These are phyloP conservation scores for Zygotorulaspora mrakii DNA, from an alignment of 1,139 yeast species.

Conservation along the genomic window DNA sequence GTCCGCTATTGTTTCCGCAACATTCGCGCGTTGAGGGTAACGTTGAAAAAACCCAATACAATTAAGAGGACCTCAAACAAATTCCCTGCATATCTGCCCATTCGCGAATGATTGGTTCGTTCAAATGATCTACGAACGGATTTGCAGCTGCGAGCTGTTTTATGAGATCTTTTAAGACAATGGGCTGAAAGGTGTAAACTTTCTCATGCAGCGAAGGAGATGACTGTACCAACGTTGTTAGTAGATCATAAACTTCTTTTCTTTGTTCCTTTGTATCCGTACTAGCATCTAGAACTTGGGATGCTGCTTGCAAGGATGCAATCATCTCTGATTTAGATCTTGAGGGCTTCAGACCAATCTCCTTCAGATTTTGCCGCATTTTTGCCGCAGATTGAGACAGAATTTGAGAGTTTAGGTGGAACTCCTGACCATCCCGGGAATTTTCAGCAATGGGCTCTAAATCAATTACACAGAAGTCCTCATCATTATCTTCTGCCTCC, in stretches of 20 bases:
- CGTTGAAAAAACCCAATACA: slow-evolving; percentile 1
- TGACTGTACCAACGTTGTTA: slow-evolving; percentile 24
- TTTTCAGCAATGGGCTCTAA: slow-evolving; percentile 7
- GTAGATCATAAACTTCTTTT: slow-evolving; percentile 21
- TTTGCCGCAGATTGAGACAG: slow-evolving; percentile 26
- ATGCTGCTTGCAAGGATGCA: slow-evolving; percentile 29
- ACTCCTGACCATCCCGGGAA: slow-evolving; percentile 6
- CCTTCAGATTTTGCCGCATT: slow-evolving; percentile 24
- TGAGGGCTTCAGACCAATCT: slow-evolving; percentile 32
- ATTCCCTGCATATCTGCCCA: slow-evolving; percentile 36
- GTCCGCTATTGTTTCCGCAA: not conserved
- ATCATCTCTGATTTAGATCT: slow-evolving; percentile 30
- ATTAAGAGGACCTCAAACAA: slow-evolving; percentile 22
- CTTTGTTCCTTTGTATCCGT: slow-evolving; percentile 16
- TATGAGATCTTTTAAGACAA: slow-evolving; percentile 24
- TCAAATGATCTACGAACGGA: slow-evolving; percentile 31
- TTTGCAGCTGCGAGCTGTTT: slow-evolving; percentile 21
- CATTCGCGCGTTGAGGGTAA: slow-evolving; percentile 2
- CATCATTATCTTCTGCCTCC: slow-evolving; percentile 13
- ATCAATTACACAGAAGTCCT: slow-evolving; percentile 7
- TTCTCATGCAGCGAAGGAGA: slow-evolving; percentile 25
- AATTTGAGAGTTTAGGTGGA: not conserved
- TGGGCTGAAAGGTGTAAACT: slow-evolving; percentile 32
- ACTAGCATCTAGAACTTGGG: slow-evolving; percentile 20
- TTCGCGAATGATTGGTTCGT: slow-evolving; percentile 29